A percentile compares a stretch with the other conserved stretches of the same genome.
Evolutionary conservation across 202 grass and related monocot genomes (phyloP).

Genomic region (Cymbopogon flexuosus): DNA sequence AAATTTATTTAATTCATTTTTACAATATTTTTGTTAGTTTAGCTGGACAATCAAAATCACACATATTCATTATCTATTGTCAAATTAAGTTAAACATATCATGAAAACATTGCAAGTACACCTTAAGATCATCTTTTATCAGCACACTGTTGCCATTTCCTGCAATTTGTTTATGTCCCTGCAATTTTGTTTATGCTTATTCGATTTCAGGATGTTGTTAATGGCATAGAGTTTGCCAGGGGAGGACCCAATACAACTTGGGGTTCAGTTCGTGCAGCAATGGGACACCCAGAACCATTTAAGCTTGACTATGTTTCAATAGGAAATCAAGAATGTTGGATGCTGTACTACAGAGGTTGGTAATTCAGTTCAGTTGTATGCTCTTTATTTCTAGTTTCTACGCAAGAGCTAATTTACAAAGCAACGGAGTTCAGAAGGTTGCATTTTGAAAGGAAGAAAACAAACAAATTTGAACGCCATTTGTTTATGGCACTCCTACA

Average conservation of each 20-base stretch:
- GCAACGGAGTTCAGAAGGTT: not conserved
- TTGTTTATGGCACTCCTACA: not conserved
- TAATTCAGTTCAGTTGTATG: not conserved
- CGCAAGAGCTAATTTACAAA: not conserved
- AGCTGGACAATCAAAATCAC: not conserved
- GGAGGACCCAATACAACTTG: conserved; percentile 61
- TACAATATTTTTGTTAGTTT: not conserved
- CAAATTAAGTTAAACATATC: conserved; percentile 1
- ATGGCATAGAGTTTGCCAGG: conserved; percentile 88
- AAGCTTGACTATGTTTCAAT: conserved; percentile 78
- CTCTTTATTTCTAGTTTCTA: conserved; percentile 7
- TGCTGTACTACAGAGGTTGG: conserved; percentile 77
- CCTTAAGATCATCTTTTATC: not conserved
- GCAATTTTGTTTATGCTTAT: conserved; percentile 12
- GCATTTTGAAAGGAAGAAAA: not conserved
- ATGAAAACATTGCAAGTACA: not conserved
- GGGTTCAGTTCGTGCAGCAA: conserved; percentile 71
- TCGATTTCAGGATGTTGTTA: conserved; percentile 62
- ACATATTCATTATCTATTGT: not conserved
- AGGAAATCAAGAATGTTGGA: conserved; percentile 88
- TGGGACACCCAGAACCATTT: conserved; percentile 86
- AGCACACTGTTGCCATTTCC: not conserved
- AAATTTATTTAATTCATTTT: not conserved
- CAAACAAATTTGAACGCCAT: not conserved
- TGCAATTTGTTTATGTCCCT: conserved; percentile 23